A percentile compares a stretch with the other conserved stretches of the same genome.
phyloP scores from a whole-genome alignment of 1,284 basidiomycete genomes.

The Schizophyllum commune region DNA sequence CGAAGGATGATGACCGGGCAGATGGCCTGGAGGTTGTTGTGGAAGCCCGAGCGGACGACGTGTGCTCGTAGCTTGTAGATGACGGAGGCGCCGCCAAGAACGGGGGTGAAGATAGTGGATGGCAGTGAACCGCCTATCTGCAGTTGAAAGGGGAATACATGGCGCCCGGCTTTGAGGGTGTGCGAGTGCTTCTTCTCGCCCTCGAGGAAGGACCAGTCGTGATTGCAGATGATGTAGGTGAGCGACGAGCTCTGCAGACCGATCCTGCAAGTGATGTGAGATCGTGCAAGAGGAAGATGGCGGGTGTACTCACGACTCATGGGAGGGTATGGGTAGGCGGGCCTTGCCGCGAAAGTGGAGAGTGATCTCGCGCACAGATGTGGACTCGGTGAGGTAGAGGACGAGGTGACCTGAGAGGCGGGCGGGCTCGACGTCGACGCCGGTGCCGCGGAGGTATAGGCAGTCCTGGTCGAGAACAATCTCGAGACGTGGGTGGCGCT shows the following conservation, averaged over 20 bases:
- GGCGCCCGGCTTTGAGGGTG: constrained; percentile 85
- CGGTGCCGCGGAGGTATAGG: constrained; percentile 71
- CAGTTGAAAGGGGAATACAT: constrained; percentile 84
- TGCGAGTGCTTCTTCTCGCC: constrained; percentile 71
- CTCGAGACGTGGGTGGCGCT: constrained; percentile 51
- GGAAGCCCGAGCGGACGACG: constrained; percentile 69
- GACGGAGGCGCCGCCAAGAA: constrained; percentile 58
- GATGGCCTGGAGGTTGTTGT: constrained; percentile 61
- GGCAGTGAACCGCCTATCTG: constrained; percentile 78
- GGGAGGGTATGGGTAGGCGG: constrained; percentile 55
- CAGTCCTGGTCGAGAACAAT: constrained; percentile 67
- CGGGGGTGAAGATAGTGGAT: constrained; percentile 58
- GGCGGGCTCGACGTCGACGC: constrained; percentile 77
- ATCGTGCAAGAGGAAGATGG: constrained; percentile 13
- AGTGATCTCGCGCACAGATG: constrained; percentile 80
- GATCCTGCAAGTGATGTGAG: constrained; percentile 20
- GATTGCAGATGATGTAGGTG: constrained; percentile 66
- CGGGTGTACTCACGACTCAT: constrained; percentile 51
- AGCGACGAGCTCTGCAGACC: constrained; percentile 38
- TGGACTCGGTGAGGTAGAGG: constrained; percentile 72
- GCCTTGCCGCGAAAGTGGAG: constrained; percentile 82
- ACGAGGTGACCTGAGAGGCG: constrained; percentile 70
- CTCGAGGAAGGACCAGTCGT: constrained; percentile 87
- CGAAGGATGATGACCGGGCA: constrained; percentile 64
- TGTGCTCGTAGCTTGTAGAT: constrained; percentile 83